Conservation (phyloP, 768 basidiomycete species). For the Suillus fuscotomentosus region DNA sequence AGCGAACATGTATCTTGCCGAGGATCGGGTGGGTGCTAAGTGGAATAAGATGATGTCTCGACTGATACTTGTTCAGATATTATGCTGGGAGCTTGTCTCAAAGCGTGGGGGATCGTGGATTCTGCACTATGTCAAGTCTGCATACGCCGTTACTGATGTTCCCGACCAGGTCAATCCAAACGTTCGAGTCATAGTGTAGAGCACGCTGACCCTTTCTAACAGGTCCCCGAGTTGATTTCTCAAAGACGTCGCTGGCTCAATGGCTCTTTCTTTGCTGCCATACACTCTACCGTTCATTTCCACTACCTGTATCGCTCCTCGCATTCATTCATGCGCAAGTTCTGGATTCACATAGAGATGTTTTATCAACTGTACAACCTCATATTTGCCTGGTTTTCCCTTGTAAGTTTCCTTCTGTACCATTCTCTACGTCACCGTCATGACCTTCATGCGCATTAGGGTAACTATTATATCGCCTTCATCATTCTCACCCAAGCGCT, state of each 20-base stretch:
- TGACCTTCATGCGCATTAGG: conserved; percentile 38
- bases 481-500: conserved; percentile 72
- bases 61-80: conserved; percentile 51
- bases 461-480: conserved; percentile 92
- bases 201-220: conserved; percentile 3
- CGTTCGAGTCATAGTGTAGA: not conserved
- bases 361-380: conserved; percentile 88
- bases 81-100: conserved; percentile 98
- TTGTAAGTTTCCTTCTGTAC: conserved; percentile 44
- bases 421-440: not conserved
- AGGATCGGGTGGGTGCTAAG: conserved; percentile 61
- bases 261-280: conserved; percentile 96
- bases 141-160: conserved; percentile 90
- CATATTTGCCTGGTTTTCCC: conserved; percentile 88
- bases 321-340: conserved; percentile 78
- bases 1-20: conserved; percentile 95
- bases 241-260: conserved; percentile 97
- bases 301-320: conserved; percentile 93
- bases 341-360: conserved; percentile 95
- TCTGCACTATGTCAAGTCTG: conserved; percentile 94
- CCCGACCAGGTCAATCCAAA: conserved; percentile 68
- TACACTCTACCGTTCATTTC: conserved; percentile 91
- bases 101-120: conserved; percentile 90
- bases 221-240: conserved; percentile 91
- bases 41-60: not conserved